A percentile compares a stretch with the other conserved stretches of the same genome.
phyloP scores from a whole-genome alignment of 352 stramenopile genomes.

The Phytophthora syringae region DNA sequence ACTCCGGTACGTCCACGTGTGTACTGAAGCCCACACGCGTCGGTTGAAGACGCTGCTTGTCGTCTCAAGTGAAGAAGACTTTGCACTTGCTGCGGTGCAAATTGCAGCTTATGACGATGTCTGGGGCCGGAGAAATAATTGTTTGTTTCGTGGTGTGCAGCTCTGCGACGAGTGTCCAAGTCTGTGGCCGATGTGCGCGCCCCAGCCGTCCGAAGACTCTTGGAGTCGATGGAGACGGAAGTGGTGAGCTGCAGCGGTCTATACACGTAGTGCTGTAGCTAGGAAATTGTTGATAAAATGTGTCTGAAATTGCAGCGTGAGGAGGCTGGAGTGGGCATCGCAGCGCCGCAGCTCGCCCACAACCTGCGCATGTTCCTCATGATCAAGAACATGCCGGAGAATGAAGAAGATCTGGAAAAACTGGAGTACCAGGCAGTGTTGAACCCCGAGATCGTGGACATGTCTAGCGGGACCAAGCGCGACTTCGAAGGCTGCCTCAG shows the following conservation, averaged over 20 bases:
- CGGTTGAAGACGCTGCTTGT: not conserved
- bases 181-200: slow-evolving; percentile 62
- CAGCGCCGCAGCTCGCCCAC: slow-evolving; percentile 74
- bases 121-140: slow-evolving; percentile 13
- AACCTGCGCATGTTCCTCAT: slow-evolving; percentile 88
- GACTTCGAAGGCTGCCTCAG: slow-evolving; percentile 90
- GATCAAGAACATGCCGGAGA: slow-evolving; percentile 70
- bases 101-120: not conserved
- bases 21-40: not conserved
- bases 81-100: slow-evolving; percentile 1
- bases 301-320: slow-evolving; percentile 46
- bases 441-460: slow-evolving; percentile 75
- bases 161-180: slow-evolving; percentile 76
- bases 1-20: slow-evolving; percentile 49
- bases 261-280: not conserved
- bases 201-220: slow-evolving; percentile 51
- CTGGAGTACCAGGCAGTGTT: slow-evolving; percentile 82
- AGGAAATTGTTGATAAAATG: not conserved
- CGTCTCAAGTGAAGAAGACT: not conserved
- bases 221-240: slow-evolving; percentile 74
- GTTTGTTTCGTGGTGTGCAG: slow-evolving; percentile 31
- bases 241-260: slow-evolving; percentile 37
- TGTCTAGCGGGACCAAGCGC: slow-evolving; percentile 56
- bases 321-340: slow-evolving; percentile 77
- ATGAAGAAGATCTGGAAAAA: slow-evolving; percentile 54